Evolutionary conservation across 768 basidiomycete genomes (phyloP).

Genomic region (Lactarius deliciosus): DNA sequence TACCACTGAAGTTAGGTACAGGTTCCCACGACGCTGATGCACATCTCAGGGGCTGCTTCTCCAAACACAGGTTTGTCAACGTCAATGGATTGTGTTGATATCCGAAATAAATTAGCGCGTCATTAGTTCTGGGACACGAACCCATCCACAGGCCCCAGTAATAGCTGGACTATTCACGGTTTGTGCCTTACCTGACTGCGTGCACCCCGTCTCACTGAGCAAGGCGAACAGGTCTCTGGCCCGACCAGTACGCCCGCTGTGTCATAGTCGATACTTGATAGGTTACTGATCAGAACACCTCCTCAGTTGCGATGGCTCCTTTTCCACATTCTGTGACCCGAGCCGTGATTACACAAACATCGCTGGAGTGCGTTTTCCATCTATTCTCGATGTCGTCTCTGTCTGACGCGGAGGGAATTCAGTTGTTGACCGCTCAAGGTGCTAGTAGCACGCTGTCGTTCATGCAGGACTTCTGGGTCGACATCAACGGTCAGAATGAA

Average conservation of each 20-base stretch:
- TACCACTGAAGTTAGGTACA: too few relatives aligned
- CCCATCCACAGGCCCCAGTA: conserved; percentile 56
- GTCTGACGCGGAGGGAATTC: conserved; percentile 3
- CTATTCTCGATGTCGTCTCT: background rate
- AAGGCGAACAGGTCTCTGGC: conserved; percentile 55
- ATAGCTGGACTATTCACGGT: conserved; percentile 80
- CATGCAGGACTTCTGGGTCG: conserved; percentile 66
- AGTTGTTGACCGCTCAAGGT: conserved; percentile 60
- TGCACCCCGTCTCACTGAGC: conserved; percentile 12
- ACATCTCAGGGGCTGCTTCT: conserved; percentile 53
- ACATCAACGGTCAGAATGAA: conserved; percentile 57
- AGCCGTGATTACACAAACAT: conserved; percentile 50
- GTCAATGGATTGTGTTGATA: background rate
- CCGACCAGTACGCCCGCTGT: conserved; percentile 49
- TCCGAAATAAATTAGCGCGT: background rate
- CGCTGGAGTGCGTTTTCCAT: conserved; percentile 34
- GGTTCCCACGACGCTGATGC: background rate
- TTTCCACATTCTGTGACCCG: conserved; percentile 39
- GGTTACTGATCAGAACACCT: conserved; percentile 11
- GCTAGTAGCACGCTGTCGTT: conserved; percentile 57
- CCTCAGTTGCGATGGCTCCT: conserved; percentile 54
- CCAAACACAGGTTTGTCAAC: conserved; percentile 48
- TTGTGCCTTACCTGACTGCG: conserved; percentile 26
- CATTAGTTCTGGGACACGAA: conserved; percentile 73
- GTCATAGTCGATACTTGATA: background rate